A percentile compares a stretch with the other conserved stretches of the same genome.
These are phyloP conservation scores for Fusarium pseudograminearum DNA, from an alignment of 2,329 filamentous ascomycete genomes.

Conservation along the genomic window DNA sequence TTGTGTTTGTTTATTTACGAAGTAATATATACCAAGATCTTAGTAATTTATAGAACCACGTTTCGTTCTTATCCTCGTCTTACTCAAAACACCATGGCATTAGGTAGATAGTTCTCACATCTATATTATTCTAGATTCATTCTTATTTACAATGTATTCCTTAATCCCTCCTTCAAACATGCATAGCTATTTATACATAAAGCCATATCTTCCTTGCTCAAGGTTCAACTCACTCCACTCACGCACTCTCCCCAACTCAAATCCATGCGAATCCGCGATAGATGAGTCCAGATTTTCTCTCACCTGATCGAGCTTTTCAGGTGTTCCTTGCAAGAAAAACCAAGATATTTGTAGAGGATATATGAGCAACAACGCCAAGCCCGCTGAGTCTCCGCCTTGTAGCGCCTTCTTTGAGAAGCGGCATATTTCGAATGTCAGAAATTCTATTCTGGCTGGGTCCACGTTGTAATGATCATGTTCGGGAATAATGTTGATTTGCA, in stretches of 20 bases:
- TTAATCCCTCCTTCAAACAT: neutral
- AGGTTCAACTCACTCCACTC: constrained; percentile 12
- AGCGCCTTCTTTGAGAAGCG: constrained; percentile 17
- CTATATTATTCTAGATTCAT: neutral
- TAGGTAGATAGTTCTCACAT: neutral
- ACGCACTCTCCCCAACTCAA: constrained; percentile 28
- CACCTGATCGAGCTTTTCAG: neutral
- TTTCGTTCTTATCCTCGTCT: neutral
- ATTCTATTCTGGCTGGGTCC: neutral
- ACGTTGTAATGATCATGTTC: fast-evolving
- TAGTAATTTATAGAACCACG: fast-evolving
- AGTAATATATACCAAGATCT: neutral
- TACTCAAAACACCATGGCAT: neutral
- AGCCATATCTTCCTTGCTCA: constrained; percentile 9
- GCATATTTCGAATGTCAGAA: constrained; percentile 18
- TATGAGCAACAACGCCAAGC: constrained; percentile 9
- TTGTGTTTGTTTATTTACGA: neutral
- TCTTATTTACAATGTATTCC: fast-evolving
- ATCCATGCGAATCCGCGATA: constrained; percentile 23
- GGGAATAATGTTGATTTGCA: neutral
- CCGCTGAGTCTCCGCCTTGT: neutral
- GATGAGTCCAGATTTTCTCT: constrained; percentile 18
- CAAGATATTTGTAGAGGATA: constrained; percentile 32
- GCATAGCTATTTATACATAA: neutral
- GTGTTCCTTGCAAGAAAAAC: constrained; percentile 13